Evolutionary conservation across 1,284 basidiomycete species (phyloP), one percentile per base, ranked within the genome.

Genomic region (Ceratorhiza oryzae-sativae): DNA sequence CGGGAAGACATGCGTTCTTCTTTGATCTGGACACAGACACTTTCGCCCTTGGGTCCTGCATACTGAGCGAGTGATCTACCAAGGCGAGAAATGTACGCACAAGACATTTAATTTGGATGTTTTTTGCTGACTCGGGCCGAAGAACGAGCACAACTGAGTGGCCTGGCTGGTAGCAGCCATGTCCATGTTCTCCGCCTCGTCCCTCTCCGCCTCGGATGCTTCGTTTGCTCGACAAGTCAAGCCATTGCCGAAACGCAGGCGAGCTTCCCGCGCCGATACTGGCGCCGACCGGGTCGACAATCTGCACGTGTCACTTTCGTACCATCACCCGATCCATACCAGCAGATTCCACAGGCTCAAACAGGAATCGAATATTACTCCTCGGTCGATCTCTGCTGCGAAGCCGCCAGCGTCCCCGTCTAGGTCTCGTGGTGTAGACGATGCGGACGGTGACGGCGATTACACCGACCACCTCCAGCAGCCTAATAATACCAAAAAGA

Each of bases 401-500:
- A 53, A 58, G 46, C 20, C 68, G 51, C 39, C 58, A 51, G 20
- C 75, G 77, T 59, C 72, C 72, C 74, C 46, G 72, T 70, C 80
- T 73, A 62, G 76, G 73, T 20, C 75, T 75, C 60, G 76, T 75
- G 42, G 76, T 74, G 34, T 74, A 82, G 36, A 87, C 67, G 84
- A 83, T 20, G 85, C 84, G 73, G 81, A 83, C 42, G 86, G 81
- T 6, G 86, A 86, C 56, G 85, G 83, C 12, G 88, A 90, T 78
- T 87, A 87, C 75, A 78, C 83, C 41, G 88, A 90, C 79, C 88
- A 89, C 77, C 79, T 88, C 45, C 86, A 85, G 74, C 90, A 90
- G 75, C 89, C 87, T 6, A 89, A 89, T n/a, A 93, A 93, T 77
- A 90, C 90, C 53, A 93, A 93, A 85, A 93, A 93, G 82, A 84